Percentiles rank a stretch among this genome's conserved stretches.
These are phyloP conservation scores for Rhodotorula diobovata DNA, from an alignment of 768 basidiomycete genomes.

Conservation along the genomic window DNA sequence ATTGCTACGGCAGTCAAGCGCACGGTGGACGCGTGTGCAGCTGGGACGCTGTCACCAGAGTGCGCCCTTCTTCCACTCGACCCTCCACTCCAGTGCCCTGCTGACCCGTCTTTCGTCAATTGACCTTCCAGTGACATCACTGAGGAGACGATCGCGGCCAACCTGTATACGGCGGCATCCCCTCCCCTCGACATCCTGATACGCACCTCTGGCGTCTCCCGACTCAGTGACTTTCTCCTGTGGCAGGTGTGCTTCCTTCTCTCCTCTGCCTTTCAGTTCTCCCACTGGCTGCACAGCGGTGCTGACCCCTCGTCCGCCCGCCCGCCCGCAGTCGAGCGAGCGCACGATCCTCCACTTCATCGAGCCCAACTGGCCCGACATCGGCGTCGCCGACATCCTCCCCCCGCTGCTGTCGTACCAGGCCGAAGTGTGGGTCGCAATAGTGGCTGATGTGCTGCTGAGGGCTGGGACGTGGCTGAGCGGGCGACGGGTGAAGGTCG, in stretches of 20 bases:
- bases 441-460: too few relatives aligned
- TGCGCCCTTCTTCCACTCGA: not conserved
- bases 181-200: slow-evolving; percentile 76
- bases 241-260: slow-evolving; percentile 72
- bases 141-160: slow-evolving; percentile 62
- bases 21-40: not conserved
- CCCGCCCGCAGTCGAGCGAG: slow-evolving; percentile 62
- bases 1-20: slow-evolving; percentile 70
- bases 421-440: slow-evolving; percentile 39
- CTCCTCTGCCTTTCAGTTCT: not conserved
- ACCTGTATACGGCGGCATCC: slow-evolving; percentile 60
- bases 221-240: slow-evolving; percentile 81
- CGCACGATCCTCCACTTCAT: slow-evolving; percentile 83
- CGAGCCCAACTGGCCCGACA: slow-evolving; percentile 84
- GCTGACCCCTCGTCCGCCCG: not conserved
- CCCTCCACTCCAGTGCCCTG: not conserved
- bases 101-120: not conserved
- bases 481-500: too few relatives aligned
- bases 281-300: not conserved
- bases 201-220: slow-evolving; percentile 82
- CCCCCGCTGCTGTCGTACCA: slow-evolving; percentile 87
- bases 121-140: slow-evolving; percentile 60
- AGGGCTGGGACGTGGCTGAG: too few relatives aligned
- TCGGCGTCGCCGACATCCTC: slow-evolving; percentile 77
- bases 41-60: not conserved